Evolutionary conservation across 2,329 filamentous ascomycete species (phyloP).

Genomic region (Colletotrichum noveboracense): DNA sequence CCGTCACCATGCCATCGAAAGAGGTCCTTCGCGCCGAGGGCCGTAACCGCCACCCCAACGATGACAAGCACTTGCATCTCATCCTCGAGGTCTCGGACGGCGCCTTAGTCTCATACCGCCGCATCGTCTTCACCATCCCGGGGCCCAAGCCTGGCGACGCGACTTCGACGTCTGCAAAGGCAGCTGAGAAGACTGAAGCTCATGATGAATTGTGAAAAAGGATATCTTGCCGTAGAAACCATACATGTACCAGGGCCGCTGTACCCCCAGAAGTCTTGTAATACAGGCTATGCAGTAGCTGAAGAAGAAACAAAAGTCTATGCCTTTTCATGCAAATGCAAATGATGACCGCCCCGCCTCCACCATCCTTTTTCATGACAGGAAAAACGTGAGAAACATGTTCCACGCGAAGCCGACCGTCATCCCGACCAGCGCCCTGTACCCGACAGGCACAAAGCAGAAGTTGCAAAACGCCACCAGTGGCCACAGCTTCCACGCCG

Average conservation of each 20-base stretch:
- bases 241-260: not conserved
- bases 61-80: constrained; percentile 3
- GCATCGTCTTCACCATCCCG: constrained; percentile 3
- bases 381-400: constrained; percentile 40
- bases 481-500: constrained; percentile 42
- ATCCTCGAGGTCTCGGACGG: constrained; percentile 9
- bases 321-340: not conserved
- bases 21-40: not conserved
- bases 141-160: not conserved
- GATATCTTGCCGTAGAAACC: not conserved
- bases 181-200: not conserved
- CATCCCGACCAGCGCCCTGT: constrained; percentile 38
- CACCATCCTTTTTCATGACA: constrained; percentile 19
- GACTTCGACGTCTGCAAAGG: not conserved
- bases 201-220: constrained; percentile 3
- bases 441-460: constrained; percentile 39
- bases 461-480: constrained; percentile 40
- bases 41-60: not conserved
- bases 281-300: not conserved
- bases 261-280: not conserved
- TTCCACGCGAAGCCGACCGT: constrained; percentile 42
- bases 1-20: constrained; percentile 3
- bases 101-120: not conserved
- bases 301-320: not conserved
- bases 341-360: not conserved